Conservation (phyloP, 2,329 filamentous ascomycete genomes). For the Penicillium sp. region DNA sequence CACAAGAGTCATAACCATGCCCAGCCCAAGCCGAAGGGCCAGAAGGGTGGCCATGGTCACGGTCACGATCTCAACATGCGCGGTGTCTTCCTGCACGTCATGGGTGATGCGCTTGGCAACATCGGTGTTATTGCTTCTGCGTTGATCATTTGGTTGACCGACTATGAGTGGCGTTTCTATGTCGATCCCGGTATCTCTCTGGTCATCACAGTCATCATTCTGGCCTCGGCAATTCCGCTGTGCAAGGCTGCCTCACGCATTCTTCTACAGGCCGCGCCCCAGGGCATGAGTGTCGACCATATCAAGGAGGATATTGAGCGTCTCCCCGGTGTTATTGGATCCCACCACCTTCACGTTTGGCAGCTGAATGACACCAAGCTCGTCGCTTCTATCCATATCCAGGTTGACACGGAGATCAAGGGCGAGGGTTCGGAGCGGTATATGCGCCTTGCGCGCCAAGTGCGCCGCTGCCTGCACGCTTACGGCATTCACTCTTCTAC, state of each 20-base stretch:
- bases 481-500: constrained; percentile 97
- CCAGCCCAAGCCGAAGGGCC: constrained; percentile 66
- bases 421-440: constrained; percentile 77
- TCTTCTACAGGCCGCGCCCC: constrained; percentile 88
- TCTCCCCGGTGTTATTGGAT: constrained; percentile 83
- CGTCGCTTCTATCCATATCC: constrained; percentile 89
- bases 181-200: constrained; percentile 91
- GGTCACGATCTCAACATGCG: constrained; percentile 81
- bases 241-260: constrained; percentile 68
- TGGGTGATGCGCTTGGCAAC: constrained; percentile 54
- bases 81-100: constrained; percentile 68
- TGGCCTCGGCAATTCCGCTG: constrained; percentile 55
- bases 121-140: constrained; percentile 62
- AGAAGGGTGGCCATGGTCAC: constrained; percentile 55
- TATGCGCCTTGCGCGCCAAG: constrained; percentile 83
- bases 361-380: constrained; percentile 94
- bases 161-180: constrained; percentile 80
- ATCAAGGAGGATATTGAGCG: constrained; percentile 89
- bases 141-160: constrained; percentile 87
- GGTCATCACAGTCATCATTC: constrained; percentile 81
- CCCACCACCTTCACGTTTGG: constrained; percentile 97
- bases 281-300: constrained; percentile 83
- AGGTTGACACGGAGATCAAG: constrained; percentile 87
- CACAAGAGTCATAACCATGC: constrained; percentile 79
- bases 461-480: constrained; percentile 85